Conservation (phyloP, 805 yeast species). For the Grigorovia humatica region DNA sequence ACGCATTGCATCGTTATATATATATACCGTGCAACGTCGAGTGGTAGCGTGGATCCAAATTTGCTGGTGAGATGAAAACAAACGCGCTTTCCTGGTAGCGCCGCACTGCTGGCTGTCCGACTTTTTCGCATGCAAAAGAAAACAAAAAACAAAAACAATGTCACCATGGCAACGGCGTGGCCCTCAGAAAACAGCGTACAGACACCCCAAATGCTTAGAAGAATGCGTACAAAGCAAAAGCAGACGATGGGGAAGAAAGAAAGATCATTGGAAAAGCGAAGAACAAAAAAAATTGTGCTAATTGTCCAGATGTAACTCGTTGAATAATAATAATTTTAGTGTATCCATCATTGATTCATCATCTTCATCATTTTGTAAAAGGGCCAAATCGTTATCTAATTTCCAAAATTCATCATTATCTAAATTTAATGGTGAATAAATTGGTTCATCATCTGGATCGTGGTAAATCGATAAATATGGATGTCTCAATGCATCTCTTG, state of each 20-base stretch:
- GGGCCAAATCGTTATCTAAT: slow-evolving; percentile 26
- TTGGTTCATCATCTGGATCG: slow-evolving; percentile 64
- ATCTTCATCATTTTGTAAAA: slow-evolving; percentile 19
- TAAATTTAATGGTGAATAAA: slow-evolving; percentile 27
- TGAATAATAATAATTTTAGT: slow-evolving; percentile 64
- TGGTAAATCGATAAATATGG: slow-evolving; percentile 62
- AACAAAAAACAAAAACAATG: no score
- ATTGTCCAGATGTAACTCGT: slow-evolving; percentile 45
- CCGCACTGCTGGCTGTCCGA: neutral
- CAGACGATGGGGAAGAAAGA: no score
- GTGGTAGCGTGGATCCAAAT: neutral
- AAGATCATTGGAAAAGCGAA: no score
- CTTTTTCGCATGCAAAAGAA: no score
- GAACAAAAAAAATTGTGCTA: no score
- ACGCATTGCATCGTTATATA: neutral
- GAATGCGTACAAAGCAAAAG: no score
- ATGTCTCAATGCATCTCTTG: slow-evolving; percentile 62
- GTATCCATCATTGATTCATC: slow-evolving; percentile 70
- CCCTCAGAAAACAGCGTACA: no score
- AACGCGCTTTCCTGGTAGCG: neutral
- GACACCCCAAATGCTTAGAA: no score
- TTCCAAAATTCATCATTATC: slow-evolving; percentile 33
- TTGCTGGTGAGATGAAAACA: neutral
- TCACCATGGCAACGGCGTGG: no score
- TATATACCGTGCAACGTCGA: neutral